Evolutionary conservation across 2,329 filamentous ascomycete species (phyloP).

Genomic region (Cordyceps tenuipes): DNA sequence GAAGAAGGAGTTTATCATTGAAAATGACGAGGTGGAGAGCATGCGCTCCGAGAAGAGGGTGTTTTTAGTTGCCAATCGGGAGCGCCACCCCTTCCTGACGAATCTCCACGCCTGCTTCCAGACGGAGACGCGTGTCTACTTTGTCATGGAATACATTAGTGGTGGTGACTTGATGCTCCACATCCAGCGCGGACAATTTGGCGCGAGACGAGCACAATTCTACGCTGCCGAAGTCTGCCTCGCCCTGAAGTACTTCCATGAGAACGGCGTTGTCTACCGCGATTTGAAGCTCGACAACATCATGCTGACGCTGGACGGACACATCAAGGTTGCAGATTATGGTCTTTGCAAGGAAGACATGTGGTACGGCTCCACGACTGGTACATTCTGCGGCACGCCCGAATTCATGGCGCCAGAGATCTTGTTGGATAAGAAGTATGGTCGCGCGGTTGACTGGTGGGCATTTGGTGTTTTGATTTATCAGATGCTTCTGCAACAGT

Average conservation of each 20-base stretch:
- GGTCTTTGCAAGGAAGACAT: slow-evolving; percentile 99
- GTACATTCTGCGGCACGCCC: slow-evolving; percentile 98
- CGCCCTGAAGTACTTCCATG: slow-evolving; percentile 97
- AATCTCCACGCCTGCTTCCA: slow-evolving; percentile 98
- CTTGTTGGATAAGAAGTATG: slow-evolving; percentile 95
- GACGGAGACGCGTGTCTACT: slow-evolving; percentile 96
- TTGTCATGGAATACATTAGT: slow-evolving; percentile 99
- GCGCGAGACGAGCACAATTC: slow-evolving; percentile 94
- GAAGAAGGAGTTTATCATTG: slow-evolving; percentile 99
- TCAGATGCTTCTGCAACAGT: slow-evolving; percentile 98
- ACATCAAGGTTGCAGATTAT: slow-evolving; percentile 98
- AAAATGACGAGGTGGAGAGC: slow-evolving; percentile 98
- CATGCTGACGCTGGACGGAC: slow-evolving; percentile 84
- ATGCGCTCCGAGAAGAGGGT: slow-evolving; percentile 96
- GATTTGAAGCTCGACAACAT: slow-evolving; percentile 94
- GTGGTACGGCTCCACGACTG: slow-evolving; percentile 96
- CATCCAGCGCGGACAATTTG: slow-evolving; percentile 94
- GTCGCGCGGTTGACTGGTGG: slow-evolving; percentile 97
- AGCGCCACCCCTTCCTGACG: slow-evolving; percentile 89
- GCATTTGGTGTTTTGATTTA: slow-evolving; percentile 98
- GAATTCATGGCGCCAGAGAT: slow-evolving; percentile 99
- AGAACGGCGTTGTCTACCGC: slow-evolving; percentile 98
- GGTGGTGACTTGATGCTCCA: slow-evolving; percentile 98
- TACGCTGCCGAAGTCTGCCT: slow-evolving; percentile 97
- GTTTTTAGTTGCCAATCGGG: slow-evolving; percentile 93